Base-by-base conservation (phyloP, 2,329 filamentous ascomycete genomes). In the Corniculantispora saksenae region DNA sequence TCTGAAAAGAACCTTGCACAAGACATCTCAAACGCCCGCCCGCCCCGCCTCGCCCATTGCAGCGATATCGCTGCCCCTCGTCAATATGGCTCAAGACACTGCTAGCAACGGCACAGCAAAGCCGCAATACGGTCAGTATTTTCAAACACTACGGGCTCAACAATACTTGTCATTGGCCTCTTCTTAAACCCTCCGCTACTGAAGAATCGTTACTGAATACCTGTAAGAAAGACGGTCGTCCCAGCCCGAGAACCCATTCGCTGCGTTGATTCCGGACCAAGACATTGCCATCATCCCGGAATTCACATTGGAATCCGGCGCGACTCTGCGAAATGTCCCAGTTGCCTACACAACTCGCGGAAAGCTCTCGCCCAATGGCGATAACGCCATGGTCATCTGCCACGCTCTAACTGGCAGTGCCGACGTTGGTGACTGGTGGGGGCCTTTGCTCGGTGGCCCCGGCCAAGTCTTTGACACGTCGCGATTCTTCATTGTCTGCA, bases 241-340 rank as follows among this genome's bases (percentile, higher is more conserved):
- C 63, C 93, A 97, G 78, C 89, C 91, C 73, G 94, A 97, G 81
- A 99, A 98, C 80, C 94, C 94, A 35, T 98, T 94, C 76, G 88
- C 92, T 67, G 80, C 84, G 69, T 84, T 98, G 73, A 97, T 99
- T 61, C 90, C 93, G 61, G 90, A 97, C 72, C 95, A 98, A 80
- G 85, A 90, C 62, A 91, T 97, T 73, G 93, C 91, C 65, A 87
- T 95, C 67, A 87, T 99, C 63, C 94, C 95, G 2, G 89, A 89
- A 29, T 97, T 97, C 77, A 93, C 91, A 10, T 91, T 99, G 69
- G 95, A 99, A 78, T 98, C 94, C 2, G 95, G 95, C 57, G 92
- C 91, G 27, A 90, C 86, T 0, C 84, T 99, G 23, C 81, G 85
- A 70, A 95, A 98, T 86, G 83, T 90, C 19, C 88, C 89, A 1